Evolutionary conservation across 345 rosid species (phyloP), one percentile per base, ranked within the genome.

Genomic region (Carallia brachiata): DNA sequence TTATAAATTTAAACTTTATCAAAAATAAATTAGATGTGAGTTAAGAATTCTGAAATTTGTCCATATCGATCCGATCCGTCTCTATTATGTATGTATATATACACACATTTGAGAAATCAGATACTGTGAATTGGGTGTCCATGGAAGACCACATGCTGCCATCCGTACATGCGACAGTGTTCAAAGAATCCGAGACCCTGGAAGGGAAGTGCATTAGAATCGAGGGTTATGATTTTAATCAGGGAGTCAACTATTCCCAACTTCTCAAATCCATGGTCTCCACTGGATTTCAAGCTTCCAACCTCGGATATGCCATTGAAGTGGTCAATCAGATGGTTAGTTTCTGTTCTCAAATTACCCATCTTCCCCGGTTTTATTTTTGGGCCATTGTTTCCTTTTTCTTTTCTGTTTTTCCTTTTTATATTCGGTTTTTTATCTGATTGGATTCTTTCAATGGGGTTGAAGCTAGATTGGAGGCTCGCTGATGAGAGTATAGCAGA

Each of bases 251-350:
- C 63, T 86, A 74, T 63, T 61, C 67, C 6, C 70, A 73, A 78
- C 89, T 95, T 71, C 84, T 95, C 61, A 78, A 79, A 54, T 92
- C 96, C 69, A 78, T 95, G 93, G 66, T 82, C 71, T 85, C 96
- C 59, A 90, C 96, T 54, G 99, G 97, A 7, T 95, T 92, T 75
- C 99, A 95, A 80, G 98, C 97, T 63, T 88, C 99, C n/a, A 92
- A 95, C 71, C 87, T 95, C 57, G 97, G 97, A 0, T 96, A 92
- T 55, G 96, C 97, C 63, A 88, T 95, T 40, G 78, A 81, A 65
- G 65, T 80, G 66, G 97, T 92, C 72, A 90, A 92, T 73, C 85
- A 84, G 63, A 95, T 92, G 98, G 98, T 94, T 62, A 7, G 82
- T 74, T 71, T 77, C 18, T 32, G 40, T 52, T 30, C 62, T 59